Evolutionary conservation across 1,284 basidiomycete species (phyloP), one percentile per base, ranked within the genome.

Genomic region (Microbotryomycetes sp.): DNA sequence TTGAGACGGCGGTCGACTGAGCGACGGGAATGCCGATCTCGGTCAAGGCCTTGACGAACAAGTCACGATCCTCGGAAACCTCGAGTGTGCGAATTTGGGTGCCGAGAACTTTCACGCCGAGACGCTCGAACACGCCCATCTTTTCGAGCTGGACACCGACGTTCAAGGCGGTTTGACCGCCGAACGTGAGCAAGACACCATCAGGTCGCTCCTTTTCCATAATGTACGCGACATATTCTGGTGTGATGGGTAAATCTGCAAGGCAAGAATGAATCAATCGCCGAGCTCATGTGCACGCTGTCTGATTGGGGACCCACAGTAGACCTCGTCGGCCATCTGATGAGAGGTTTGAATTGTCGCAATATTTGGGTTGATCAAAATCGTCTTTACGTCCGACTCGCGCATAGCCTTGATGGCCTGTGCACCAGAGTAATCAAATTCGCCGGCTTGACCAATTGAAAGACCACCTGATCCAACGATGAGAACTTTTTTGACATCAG

Each of bases 391-490:
- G 58, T 94, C 92, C 75, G 92, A 91, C 77, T 99, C 96, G 64
- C 87, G 85, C 61, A 99, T 86, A 15, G 96, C 96, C 78, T 99
- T 99, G 79, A 99, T 86, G 31, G 96, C 96, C 79, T 98, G 96
- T 7, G 94, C 97, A 80, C 89, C 96, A 29, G 92, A 97, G 79
- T 99, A 98, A 77, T 99, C 96, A 77, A 99, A 99, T 78, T 99
- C 96, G 77, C 96, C 96, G 4, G 96, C 96, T 78, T 98, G 96
- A 49, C 96, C 96, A 68, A 99, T 98, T 74, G 86, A 88, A 54
- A 99, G 85, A 65, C 96, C 96, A 73, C 96, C 96, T 68, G 87
- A 90, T 67, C 96, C 96, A 55, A 98, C 92, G 62, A 98, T 90
- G 64, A 98, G 83, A 54, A 98, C 96, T 76, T 94, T 96, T 76